Evolutionary conservation across 805 yeast species (phyloP).

Genomic region (Kluyveromyces aestuarii): DNA sequence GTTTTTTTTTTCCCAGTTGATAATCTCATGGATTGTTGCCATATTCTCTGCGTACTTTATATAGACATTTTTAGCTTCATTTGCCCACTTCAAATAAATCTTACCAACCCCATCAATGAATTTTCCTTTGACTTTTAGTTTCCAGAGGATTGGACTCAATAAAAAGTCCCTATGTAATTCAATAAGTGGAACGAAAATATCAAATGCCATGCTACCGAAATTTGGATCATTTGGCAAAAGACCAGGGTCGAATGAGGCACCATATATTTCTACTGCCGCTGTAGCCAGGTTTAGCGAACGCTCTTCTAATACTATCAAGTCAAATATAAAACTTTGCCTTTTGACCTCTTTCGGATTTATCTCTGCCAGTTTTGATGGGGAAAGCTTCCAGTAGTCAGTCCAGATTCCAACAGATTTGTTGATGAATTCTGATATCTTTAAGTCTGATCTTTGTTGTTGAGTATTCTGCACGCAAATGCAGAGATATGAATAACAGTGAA

Average conservation of each 20-base stretch:
- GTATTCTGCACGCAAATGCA: conserved; percentile 15
- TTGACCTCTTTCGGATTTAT: conserved; percentile 45
- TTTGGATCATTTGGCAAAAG: conserved; percentile 42
- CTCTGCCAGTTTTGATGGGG: conserved; percentile 44
- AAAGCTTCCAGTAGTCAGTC: conserved; percentile 58
- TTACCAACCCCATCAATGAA: conserved; percentile 56
- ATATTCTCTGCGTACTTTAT: conserved; percentile 50
- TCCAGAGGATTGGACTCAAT: conserved; percentile 47
- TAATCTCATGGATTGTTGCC: conserved; percentile 51
- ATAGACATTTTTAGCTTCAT: conserved; percentile 44
- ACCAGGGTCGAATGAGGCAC: conserved; percentile 34
- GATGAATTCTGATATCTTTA: conserved; percentile 28
- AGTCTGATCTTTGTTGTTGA: conserved; percentile 12
- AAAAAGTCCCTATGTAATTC: conserved; percentile 45
- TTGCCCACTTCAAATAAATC: conserved; percentile 56
- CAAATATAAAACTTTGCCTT: conserved; percentile 68
- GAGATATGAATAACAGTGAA: conserved; percentile 37
- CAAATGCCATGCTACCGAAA: conserved; percentile 51
- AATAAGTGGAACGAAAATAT: conserved; percentile 46
- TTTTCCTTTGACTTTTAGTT: conserved; percentile 55
- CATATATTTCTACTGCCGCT: conserved; percentile 52
- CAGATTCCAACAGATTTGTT: conserved; percentile 40
- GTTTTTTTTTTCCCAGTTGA: conserved; percentile 37
- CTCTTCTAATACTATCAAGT: conserved; percentile 62
- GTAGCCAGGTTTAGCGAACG: conserved; percentile 58